Conservation (phyloP, 1,139 yeast species). For the Suhomyces wounanorum region DNA sequence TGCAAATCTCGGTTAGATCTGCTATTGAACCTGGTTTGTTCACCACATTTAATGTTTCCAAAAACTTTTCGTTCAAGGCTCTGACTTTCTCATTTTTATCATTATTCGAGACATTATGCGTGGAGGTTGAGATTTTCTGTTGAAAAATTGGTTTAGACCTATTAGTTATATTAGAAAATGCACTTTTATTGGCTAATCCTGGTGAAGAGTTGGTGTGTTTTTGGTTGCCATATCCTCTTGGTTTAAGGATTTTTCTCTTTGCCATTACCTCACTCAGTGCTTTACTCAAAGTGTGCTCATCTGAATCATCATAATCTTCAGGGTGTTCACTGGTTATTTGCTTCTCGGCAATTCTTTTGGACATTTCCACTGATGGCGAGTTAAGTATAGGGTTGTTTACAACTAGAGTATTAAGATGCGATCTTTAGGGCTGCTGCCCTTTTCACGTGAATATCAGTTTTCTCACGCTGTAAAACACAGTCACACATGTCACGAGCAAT, state of each 20-base stretch:
- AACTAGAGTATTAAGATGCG: background rate
- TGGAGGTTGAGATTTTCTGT: background rate
- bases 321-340: constrained; percentile 55
- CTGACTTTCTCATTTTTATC: constrained; percentile 47
- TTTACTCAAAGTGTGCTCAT: constrained; percentile 33
- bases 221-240: constrained; percentile 35
- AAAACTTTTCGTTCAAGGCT: constrained; percentile 71
- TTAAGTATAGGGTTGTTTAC: background rate
- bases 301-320: constrained; percentile 36
- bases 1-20: constrained; percentile 57
- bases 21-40: constrained; percentile 51
- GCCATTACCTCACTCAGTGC: constrained; percentile 71
- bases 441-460: background rate
- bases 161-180: background rate
- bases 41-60: constrained; percentile 49
- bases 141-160: background rate
- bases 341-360: constrained; percentile 67
- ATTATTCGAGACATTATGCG: background rate
- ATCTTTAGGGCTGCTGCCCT: constrained; percentile 6
- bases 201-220: constrained; percentile 6
- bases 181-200: background rate
- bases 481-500: background rate
- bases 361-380: constrained; percentile 33
- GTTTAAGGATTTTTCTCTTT: constrained; percentile 65
- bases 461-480: background rate